Evolutionary conservation across 2,329 filamentous ascomycete genomes (phyloP).

Genomic region (Paecilomyces fulvus): DNA sequence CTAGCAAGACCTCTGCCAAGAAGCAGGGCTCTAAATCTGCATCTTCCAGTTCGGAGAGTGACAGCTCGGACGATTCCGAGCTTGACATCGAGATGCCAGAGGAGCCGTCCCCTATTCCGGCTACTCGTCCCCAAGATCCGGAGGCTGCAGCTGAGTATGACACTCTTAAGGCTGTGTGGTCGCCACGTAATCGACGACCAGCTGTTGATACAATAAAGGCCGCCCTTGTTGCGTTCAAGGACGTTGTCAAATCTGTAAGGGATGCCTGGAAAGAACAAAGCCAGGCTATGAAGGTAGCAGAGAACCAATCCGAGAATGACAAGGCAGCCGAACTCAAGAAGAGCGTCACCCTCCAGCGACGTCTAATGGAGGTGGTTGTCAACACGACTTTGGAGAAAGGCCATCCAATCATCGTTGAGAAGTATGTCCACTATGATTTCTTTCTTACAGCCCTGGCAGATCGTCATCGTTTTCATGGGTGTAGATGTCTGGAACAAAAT

Average conservation of each 20-base stretch:
- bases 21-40: slow-evolving; percentile 21
- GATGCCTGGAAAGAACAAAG: slow-evolving; percentile 54
- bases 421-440: slow-evolving; percentile 34
- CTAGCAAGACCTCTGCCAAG: slow-evolving; percentile 15
- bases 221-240: slow-evolving; percentile 50
- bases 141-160: slow-evolving; percentile 50
- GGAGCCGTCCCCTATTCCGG: slow-evolving; percentile 48
- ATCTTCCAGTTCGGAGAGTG: slow-evolving; percentile 41
- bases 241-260: slow-evolving; percentile 50
- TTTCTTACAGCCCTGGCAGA: slow-evolving; percentile 14
- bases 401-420: slow-evolving; percentile 40
- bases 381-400: slow-evolving; percentile 35
- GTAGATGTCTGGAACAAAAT: slow-evolving; percentile 28
- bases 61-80: slow-evolving; percentile 41
- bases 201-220: slow-evolving; percentile 45
- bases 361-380: slow-evolving; percentile 46
- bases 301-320: slow-evolving; percentile 47
- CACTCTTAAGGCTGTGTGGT: slow-evolving; percentile 54
- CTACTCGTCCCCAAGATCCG: slow-evolving; percentile 43
- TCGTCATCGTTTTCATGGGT: slow-evolving; percentile 16
- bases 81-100: slow-evolving; percentile 45
- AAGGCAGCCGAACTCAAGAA: slow-evolving; percentile 48
- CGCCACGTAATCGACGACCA: slow-evolving; percentile 43
- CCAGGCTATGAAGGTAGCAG: slow-evolving; percentile 48
- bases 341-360: slow-evolving; percentile 49